Evolutionary conservation across 768 basidiomycete genomes (phyloP).

Genomic region (Leccinum sublutescens): DNA sequence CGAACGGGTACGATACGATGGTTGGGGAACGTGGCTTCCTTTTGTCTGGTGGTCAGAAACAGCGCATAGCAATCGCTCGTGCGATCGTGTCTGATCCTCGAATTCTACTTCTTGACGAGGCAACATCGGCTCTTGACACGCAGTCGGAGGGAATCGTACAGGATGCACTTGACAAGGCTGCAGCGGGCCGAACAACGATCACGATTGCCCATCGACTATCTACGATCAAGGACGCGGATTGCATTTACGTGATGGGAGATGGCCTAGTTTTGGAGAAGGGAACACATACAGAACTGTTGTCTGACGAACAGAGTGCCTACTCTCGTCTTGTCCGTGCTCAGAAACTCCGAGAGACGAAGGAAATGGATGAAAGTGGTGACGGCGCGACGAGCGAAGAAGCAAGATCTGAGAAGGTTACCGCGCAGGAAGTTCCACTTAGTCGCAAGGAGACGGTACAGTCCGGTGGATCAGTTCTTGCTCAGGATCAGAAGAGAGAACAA

Average conservation of each 20-base stretch:
- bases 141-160: too few relatives aligned
- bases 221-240: constrained; percentile 82
- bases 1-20: constrained; percentile 81
- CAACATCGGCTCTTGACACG: too few relatives aligned
- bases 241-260: constrained; percentile 88
- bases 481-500: too few relatives aligned
- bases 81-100: constrained; percentile 60
- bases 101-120: too few relatives aligned
- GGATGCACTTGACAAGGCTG: too few relatives aligned
- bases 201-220: constrained; percentile 31
- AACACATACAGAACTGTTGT: constrained; percentile 69
- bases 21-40: constrained; percentile 89
- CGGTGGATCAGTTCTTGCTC: too few relatives aligned
- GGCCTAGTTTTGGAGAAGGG: constrained; percentile 81
- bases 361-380: constrained; percentile 27
- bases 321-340: constrained; percentile 75
- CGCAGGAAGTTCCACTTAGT: too few relatives aligned
- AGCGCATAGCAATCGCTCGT: constrained; percentile 87
- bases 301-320: constrained; percentile 62
- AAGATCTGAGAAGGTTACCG: too few relatives aligned
- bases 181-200: too few relatives aligned
- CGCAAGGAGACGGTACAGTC: too few relatives aligned
- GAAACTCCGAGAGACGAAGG: constrained; percentile 60
- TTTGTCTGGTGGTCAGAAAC: constrained; percentile 84
- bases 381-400: constrained; percentile 20